Evolutionary conservation across 2,329 filamentous ascomycete genomes (phyloP).

Genomic region (Talaromyces sp.): DNA sequence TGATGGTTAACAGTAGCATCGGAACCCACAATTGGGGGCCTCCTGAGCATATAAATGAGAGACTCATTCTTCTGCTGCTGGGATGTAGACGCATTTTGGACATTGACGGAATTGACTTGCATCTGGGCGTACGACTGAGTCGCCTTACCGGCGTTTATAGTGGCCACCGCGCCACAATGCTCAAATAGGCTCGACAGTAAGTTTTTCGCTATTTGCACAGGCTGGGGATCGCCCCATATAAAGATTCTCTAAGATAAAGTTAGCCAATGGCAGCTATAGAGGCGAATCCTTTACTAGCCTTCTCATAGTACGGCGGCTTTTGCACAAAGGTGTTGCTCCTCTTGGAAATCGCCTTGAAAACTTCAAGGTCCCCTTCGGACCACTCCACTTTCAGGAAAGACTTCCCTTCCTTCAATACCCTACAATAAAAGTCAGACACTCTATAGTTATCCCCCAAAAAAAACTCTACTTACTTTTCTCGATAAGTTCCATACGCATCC

Average conservation of each 20-base stretch:
- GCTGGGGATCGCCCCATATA: not conserved
- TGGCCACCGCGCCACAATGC: not conserved
- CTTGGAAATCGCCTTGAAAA: slow-evolving; percentile 21
- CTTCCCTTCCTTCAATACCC: slow-evolving; percentile 18
- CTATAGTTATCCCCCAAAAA: not conserved
- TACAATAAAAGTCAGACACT: slow-evolving; percentile 5
- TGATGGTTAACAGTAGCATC: not conserved
- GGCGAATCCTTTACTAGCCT: not conserved
- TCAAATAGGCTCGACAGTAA: not conserved
- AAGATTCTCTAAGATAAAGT: not conserved
- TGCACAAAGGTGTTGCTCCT: slow-evolving; percentile 12
- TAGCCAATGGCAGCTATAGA: not conserved
- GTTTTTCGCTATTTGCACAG: not conserved
- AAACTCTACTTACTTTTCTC: not conserved
- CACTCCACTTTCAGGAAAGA: slow-evolving; percentile 3
- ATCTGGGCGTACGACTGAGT: not conserved
- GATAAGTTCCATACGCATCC: not conserved
- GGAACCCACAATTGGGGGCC: not conserved
- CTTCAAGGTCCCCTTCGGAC: slow-evolving; percentile 10
- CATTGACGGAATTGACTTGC: not conserved
- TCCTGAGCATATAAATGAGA: slow-evolving; percentile 15
- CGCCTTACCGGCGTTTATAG: not conserved
- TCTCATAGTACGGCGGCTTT: not conserved
- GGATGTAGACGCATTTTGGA: not conserved
- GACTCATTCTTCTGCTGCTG: not conserved